Evolutionary conservation across 2,329 filamentous ascomycete genomes (phyloP), one percentile per base, ranked within the genome.

Genomic region (Exophiala aquamarina): DNA sequence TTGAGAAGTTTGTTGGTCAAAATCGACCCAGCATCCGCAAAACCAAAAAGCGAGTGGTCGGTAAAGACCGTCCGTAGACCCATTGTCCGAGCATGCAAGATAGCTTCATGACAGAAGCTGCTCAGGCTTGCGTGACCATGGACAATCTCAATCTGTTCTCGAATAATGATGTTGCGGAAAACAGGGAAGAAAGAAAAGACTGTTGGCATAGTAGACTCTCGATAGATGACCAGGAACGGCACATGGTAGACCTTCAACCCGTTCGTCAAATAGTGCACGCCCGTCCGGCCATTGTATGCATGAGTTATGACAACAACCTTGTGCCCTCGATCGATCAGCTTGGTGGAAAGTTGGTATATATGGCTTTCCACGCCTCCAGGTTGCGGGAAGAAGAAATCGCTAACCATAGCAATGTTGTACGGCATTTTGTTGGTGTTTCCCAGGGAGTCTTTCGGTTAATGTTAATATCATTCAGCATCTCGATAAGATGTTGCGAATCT

Each of bases 331-430:
- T 98, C 92, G 58, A 97, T 90, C 59, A 98, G 82, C 78, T 97
- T 98, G 77, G 87, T 89, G 23, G 92, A 93, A 32, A 98, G 77
- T 69, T 98, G 93, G 73, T 98, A 98, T 61, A 98, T 97, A 71
- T 98, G 93, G 69, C 89, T 95, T 73, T 98, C 93, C 57, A 98
- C 83, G 61, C 93, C 93, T 64, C 93, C 91, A 42, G 93, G 92
- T 64, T 97, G 92, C 11, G 93, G 93, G 66, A 94, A 98, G 83
- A 98, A 98, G 79, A 95, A 96, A 76, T 98, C 93, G 79, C 92
- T 91, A 68, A 96, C 88, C 93, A 98, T 98, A 50, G 83, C 82
- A 64, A 86, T 86, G 60, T 84, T 85, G 74, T 86, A 86, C 44
- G 81, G 76, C 83, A 86, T 86, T 18, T 59, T 66, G 57, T 48